Evolutionary conservation across 1,284 basidiomycete species (phyloP), one percentile per base, ranked within the genome.

Genomic region (Malassezia equina): DNA sequence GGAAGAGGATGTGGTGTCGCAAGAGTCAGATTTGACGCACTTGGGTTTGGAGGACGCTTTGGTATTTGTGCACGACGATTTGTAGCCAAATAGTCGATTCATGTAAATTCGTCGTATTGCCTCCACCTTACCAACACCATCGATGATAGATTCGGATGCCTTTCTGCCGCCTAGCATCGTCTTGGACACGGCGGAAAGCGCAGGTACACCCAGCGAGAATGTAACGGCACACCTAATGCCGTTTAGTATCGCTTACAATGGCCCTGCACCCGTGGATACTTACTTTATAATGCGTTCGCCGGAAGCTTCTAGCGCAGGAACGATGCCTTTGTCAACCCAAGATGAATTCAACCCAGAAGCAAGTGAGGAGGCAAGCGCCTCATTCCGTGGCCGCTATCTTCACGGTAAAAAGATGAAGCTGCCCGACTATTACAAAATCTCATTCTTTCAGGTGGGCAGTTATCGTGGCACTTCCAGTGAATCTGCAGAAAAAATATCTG

Each of bases 181-280:
- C n/a, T 15, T 53, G 7, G 17, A 53, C 3, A 36, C 24, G 0
- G 12, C 54, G 13, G 36, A 39, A 12, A 5, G 7, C 7, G 1
- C 19, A 3, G 19, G 2, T 6, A 7, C 17, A 21, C 4, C 17
- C 36, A 12, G 2, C 8, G 12, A 39, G 7, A 8, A 13, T 39
- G 9, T 39, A 15, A 39, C 6, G 11, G 41, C 53, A n/a, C 54
- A 57, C 19, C 19, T 57, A 0, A 57, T 57, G 55, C 55, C 55
- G 3, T 57, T 57, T n/a, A 42, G 44, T 4, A 52, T 57, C 13
- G 49, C 51, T 4, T 57, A 52, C 24, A 52, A 25, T 29, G 55
- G 55, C 12, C 43, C 50, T 3, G 55, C 55, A 17, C 49, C 55
- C 23, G 51, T 57, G 9, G 34, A 52, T 12, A 57, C 34, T 3